Evolutionary conservation across 2,329 filamentous ascomycete species (phyloP).

Genomic region (Colletotrichum noveboracense): DNA sequence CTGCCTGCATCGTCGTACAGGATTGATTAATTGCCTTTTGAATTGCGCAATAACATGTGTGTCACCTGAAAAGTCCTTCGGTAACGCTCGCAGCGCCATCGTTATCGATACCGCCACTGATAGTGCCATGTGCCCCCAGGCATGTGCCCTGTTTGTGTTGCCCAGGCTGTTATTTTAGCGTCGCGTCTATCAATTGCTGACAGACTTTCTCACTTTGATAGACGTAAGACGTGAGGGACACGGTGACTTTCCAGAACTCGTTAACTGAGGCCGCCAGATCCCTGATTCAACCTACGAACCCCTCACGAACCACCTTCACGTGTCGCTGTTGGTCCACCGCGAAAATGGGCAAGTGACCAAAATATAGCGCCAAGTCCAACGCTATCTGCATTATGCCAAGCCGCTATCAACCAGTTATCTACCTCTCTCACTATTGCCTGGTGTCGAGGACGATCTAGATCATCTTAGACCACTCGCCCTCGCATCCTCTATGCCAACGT

Average conservation of each 20-base stretch:
- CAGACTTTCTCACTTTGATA: neutral
- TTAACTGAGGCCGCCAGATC: too few species aligned
- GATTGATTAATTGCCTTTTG: neutral
- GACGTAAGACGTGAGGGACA: too few species aligned
- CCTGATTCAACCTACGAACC: neutral
- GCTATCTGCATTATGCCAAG: neutral
- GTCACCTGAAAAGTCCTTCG: neutral
- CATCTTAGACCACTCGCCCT: neutral
- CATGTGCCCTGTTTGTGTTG: neutral
- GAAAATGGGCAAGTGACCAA: slow-evolving; percentile 3
- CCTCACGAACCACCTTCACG: slow-evolving; percentile 1
- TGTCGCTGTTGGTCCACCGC: neutral
- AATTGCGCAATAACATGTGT: neutral
- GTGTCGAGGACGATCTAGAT: neutral
- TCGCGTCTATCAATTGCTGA: neutral
- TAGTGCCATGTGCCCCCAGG: neutral
- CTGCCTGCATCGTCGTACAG: too few species aligned
- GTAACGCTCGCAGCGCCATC: neutral
- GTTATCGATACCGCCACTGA: neutral
- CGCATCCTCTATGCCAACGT: neutral
- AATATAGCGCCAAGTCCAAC: neutral
- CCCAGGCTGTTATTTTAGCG: neutral
- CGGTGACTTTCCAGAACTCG: too few species aligned
- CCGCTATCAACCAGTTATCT: neutral
- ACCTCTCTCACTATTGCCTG: neutral